Percentiles rank a stretch among this genome's conserved stretches.
These are phyloP conservation scores for Ustulina deusta DNA, from an alignment of 2,329 filamentous ascomycete species.

Conservation along the genomic window DNA sequence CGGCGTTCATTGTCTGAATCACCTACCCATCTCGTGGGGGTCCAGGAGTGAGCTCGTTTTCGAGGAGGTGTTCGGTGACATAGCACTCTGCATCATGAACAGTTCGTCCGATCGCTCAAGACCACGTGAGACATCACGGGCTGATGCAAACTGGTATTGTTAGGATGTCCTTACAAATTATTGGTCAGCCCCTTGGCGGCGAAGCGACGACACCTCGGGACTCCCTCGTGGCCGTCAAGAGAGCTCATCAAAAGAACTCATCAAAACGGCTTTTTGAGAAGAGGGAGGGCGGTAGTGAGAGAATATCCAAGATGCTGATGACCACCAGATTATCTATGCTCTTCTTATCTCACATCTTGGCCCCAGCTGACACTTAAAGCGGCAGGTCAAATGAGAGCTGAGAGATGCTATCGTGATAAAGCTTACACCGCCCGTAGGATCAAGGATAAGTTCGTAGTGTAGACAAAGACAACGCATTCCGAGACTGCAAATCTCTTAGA, in stretches of 20 bases:
- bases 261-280: neutral
- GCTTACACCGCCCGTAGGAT: conserved; percentile 15
- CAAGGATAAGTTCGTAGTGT: conserved; percentile 8
- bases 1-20: conserved; percentile 17
- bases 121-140: conserved; percentile 26
- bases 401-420: conserved; percentile 30
- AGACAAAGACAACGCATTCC: neutral
- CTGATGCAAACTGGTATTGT: neutral
- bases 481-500: conserved; percentile 1
- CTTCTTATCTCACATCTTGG: conserved; percentile 33
- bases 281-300: conserved; percentile 17
- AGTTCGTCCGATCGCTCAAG: conserved; percentile 26
- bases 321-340: neutral
- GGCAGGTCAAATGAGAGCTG: conserved; percentile 27
- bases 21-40: conserved; percentile 9
- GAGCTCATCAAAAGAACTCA: neutral
- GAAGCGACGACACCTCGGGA: neutral
- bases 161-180: neutral
- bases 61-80: neutral
- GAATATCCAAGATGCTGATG: conserved; percentile 3
- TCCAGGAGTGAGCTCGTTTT: conserved; percentile 15
- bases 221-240: neutral
- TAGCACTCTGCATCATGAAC: conserved; percentile 10
- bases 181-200: conserved; percentile 10
- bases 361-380: conserved; percentile 30